Conservation (phyloP, 805 yeast genomes). For the Yarrowia yakushimensis region DNA sequence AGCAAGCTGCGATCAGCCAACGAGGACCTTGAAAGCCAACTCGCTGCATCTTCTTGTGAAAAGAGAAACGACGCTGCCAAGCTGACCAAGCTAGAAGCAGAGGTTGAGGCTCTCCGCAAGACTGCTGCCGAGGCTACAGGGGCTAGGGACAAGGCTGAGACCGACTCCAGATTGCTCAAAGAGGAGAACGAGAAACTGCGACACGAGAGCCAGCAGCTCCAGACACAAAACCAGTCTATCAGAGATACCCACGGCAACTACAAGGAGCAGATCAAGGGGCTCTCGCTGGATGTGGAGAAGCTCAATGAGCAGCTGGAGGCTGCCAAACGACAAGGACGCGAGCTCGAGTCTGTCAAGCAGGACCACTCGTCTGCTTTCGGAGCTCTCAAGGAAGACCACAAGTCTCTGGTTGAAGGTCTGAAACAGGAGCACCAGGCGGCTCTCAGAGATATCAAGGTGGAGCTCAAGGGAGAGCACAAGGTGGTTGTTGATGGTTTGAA, state of each 20-base stretch:
- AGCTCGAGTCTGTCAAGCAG: background rate
- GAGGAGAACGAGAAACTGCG: conserved; percentile 7
- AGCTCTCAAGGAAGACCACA: background rate
- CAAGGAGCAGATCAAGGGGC: conserved; percentile 17
- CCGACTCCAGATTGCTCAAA: background rate
- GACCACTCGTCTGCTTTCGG: background rate
- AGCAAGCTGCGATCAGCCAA: background rate
- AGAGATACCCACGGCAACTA: conserved; percentile 21
- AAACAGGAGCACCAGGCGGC: background rate
- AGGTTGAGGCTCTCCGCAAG: background rate
- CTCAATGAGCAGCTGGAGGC: background rate
- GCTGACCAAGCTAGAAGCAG: background rate
- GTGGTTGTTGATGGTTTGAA: background rate
- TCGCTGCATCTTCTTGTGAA: background rate
- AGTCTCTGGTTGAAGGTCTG: background rate
- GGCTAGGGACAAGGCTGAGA: background rate
- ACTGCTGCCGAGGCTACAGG: background rate
- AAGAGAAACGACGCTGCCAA: background rate
- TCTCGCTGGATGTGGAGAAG: background rate
- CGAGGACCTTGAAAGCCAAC: conserved; percentile 7
- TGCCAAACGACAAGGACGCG: background rate
- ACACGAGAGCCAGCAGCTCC: conserved; percentile 13
- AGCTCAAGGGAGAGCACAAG: background rate
- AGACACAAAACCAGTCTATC: conserved; percentile 19
- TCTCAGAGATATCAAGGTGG: background rate